These are phyloP conservation scores for Neovahlkampfia damariscottae DNA, from an alignment of 78 protist genomes.

Conservation along the genomic window DNA sequence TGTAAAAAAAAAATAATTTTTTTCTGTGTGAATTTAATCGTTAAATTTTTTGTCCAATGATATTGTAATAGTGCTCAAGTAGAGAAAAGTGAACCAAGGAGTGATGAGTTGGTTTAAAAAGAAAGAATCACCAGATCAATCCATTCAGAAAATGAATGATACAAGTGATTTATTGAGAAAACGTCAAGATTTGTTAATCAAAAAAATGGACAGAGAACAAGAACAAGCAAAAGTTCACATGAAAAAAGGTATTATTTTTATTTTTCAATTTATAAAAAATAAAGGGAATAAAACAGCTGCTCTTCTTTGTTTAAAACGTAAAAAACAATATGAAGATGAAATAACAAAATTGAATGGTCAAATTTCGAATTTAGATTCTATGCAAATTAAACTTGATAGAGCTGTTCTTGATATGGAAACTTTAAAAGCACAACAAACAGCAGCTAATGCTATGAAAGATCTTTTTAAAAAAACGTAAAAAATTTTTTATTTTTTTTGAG, in stretches of 20 bases:
- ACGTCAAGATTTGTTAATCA: not conserved
- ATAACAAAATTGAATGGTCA: not conserved
- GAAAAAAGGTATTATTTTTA: not conserved
- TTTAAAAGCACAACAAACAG: not conserved
- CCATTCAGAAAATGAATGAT: not conserved
- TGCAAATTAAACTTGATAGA: not conserved
- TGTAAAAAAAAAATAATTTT: too few relatives aligned
- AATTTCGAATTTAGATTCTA: not conserved
- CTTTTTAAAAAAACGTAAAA: not conserved
- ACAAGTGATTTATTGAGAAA: not conserved
- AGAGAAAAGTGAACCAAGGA: too few relatives aligned
- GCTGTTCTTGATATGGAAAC: not conserved
- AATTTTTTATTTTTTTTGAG: too few relatives aligned
- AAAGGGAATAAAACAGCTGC: not conserved
- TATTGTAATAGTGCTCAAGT: too few relatives aligned
- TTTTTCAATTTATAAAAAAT: too few relatives aligned
- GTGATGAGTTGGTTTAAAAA: too few relatives aligned
- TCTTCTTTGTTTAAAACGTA: not conserved
- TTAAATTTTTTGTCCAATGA: too few relatives aligned
- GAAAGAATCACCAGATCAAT: too few relatives aligned
- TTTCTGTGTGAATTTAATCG: too few relatives aligned
- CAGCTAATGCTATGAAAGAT: not conserved
- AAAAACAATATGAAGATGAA: not conserved
- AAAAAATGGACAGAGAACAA: not conserved
- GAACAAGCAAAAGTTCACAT: not conserved